Evolutionary conservation across 2,329 filamentous ascomycete species (phyloP), one percentile per base, ranked within the genome.

Genomic region (Diaporthe sp.): DNA sequence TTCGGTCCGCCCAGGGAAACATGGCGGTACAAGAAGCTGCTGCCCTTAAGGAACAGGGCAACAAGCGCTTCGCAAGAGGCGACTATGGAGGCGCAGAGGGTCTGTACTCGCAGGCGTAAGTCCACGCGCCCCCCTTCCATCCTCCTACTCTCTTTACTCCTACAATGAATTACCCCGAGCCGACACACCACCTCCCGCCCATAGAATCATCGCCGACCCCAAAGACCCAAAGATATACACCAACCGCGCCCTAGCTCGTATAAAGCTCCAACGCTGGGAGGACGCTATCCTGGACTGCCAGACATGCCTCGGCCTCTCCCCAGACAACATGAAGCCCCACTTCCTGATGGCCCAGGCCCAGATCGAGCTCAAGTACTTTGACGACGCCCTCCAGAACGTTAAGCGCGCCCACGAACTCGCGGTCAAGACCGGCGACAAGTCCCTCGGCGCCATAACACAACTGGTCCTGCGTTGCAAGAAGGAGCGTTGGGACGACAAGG

Each of bases 281-380:
- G 91, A 88, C 13, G 95, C 93, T 66, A 92, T 97, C 77, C 86
- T 91, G 75, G 96, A 98, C 83, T 96, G 95, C 81, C 84, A 92
- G 71, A 87, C 91, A 69, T 95, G 94, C 77, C 92, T 98, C 67
- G 88, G 91, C 75, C 87, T 97, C 8, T 86, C 90, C 38, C 86
- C 89, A 28, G 85, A 84, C 60, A 92, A 90, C 79, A 92, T 97
- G 86, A 98, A 98, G 84, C 95, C 94, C 10, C 90, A 92, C 80
- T 97, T 93, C 83, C 94, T 95, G 81, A 89, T 97, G 35, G 92
- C 95, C 4, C 94, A 97, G 83, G 95, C 96, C 0, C 92, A 97
- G 77, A 87, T 97, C n/a, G 89, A 89, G 1, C 88, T 97, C 2
- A 87, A 91, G 68, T 90, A 93, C 77, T 92, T 91, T 47, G 91